Evolutionary conservation across 2,329 filamentous ascomycete genomes (phyloP).

Genomic region (Fusarium sp.): DNA sequence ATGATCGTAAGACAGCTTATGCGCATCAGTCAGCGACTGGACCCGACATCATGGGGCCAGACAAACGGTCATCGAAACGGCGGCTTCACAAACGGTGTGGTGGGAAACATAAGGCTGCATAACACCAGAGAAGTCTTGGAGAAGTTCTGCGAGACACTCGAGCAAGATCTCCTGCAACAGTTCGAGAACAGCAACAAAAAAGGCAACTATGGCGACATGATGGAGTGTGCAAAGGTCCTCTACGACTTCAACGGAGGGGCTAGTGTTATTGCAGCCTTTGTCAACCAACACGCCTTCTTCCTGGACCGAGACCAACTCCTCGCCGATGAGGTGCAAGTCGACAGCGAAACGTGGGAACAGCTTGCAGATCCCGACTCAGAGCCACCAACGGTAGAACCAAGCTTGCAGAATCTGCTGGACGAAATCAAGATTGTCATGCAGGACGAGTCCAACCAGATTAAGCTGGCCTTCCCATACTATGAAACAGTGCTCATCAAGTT

Average conservation of each 20-base stretch:
- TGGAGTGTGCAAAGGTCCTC: constrained; percentile 92
- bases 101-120: constrained; percentile 55
- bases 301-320: constrained; percentile 94
- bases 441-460: constrained; percentile 96
- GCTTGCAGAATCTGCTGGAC: constrained; percentile 88
- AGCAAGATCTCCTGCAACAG: constrained; percentile 93
- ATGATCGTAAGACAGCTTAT: constrained; percentile 93
- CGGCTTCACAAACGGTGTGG: constrained; percentile 55
- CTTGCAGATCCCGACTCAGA: constrained; percentile 94
- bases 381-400: constrained; percentile 89
- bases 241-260: constrained; percentile 96
- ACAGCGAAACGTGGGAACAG: constrained; percentile 85
- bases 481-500: constrained; percentile 94
- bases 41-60: constrained; percentile 76
- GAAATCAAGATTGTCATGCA: constrained; percentile 96
- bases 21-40: constrained; percentile 91
- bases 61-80: constrained; percentile 64
- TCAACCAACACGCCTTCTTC: constrained; percentile 99
- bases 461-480: constrained; percentile 93
- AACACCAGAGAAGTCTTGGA: constrained; percentile 91
- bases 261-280: constrained; percentile 94
- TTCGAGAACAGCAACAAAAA: constrained; percentile 97
- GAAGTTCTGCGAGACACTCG: constrained; percentile 94
- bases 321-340: constrained; percentile 81
- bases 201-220: constrained; percentile 98